A percentile compares a stretch with the other conserved stretches of the same genome.
These are phyloP conservation scores for Plasmodium adleri DNA, from an alignment of 169 alveolate species.

Conservation along the genomic window DNA sequence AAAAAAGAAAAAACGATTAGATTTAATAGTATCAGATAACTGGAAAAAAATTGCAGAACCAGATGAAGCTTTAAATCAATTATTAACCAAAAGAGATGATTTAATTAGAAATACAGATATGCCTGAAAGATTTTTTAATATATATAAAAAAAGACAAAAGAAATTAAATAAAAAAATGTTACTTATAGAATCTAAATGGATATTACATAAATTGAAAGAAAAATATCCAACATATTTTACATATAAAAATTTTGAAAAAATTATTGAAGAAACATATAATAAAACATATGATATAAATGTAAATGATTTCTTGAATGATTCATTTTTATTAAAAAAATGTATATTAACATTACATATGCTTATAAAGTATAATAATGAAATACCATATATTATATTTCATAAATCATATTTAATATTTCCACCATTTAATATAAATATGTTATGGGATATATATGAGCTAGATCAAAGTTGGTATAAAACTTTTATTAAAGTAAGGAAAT, in stretches of 20 bases:
- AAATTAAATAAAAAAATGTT: conserved; percentile 77
- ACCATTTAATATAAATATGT: conserved; percentile 84
- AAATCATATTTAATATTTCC: conserved; percentile 86
- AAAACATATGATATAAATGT: conserved; percentile 73
- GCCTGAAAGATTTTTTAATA: conserved; percentile 82
- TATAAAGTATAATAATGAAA: conserved; percentile 85
- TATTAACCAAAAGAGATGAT: conserved; percentile 81
- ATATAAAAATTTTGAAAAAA: conserved; percentile 71
- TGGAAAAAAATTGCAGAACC: conserved; percentile 79
- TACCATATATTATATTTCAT: conserved; percentile 85
- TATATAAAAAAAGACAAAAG: conserved; percentile 34
- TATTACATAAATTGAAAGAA: conserved; percentile 73
- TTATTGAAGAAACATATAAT: conserved; percentile 75
- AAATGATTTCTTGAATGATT: conserved; percentile 46
- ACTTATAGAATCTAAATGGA: conserved; percentile 85
- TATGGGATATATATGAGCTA: conserved; percentile 87
- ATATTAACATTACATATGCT: conserved; percentile 82
- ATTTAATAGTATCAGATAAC: conserved; percentile 5
- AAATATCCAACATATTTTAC: conserved; percentile 84
- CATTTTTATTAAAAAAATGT: conserved; percentile 61
- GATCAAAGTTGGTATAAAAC: conserved; percentile 76
- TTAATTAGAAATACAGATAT: conserved; percentile 79
- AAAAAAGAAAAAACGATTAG: conserved; percentile 21
- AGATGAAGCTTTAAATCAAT: conserved; percentile 82
- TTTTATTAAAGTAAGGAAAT: conserved; percentile 15